Conservation (phyloP, 768 basidiomycete genomes). For the Amanita jacksonii region DNA sequence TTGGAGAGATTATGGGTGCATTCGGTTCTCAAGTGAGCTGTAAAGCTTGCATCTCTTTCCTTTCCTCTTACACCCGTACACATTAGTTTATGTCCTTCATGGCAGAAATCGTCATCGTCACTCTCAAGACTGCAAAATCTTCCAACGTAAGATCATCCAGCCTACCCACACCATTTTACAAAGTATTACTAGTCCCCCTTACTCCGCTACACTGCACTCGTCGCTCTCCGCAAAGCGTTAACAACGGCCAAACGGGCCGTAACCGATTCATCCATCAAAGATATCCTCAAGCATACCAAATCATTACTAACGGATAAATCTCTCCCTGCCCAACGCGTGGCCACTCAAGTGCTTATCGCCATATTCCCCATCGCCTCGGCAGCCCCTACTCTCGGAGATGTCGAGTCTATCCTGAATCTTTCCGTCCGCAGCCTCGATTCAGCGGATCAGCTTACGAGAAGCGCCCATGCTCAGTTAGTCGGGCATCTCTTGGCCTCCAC, state of each 20-base stretch:
- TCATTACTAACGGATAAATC: slow-evolving; percentile 72
- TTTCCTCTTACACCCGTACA: too few relatives aligned
- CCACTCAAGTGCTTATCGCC: slow-evolving; percentile 49
- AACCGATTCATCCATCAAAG: slow-evolving; percentile 67
- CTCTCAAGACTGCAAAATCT: slow-evolving; percentile 60
- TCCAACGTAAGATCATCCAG: slow-evolving; percentile 47
- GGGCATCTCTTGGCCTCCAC: slow-evolving; percentile 81
- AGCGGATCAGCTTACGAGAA: slow-evolving; percentile 78
- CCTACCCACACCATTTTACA: slow-evolving; percentile 3
- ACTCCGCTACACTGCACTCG: slow-evolving; percentile 72
- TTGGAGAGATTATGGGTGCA: slow-evolving; percentile 81
- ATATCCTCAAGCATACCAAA: slow-evolving; percentile 78
- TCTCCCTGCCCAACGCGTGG: slow-evolving; percentile 75
- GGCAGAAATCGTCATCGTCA: slow-evolving; percentile 64
- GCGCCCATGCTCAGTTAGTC: slow-evolving; percentile 66
- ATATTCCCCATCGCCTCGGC: background rate
- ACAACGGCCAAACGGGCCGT: slow-evolving; percentile 74
- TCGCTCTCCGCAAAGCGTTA: slow-evolving; percentile 73
- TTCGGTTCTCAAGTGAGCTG: slow-evolving; percentile 73
- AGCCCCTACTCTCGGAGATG: slow-evolving; percentile 35
- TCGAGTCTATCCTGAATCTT: slow-evolving; percentile 63
- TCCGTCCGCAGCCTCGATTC: slow-evolving; percentile 71
- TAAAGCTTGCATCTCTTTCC: too few relatives aligned
- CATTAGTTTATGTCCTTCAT: slow-evolving; percentile 98
- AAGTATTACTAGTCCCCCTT: slow-evolving; percentile 51